A percentile compares a stretch with the other conserved stretches of the same genome.
Conservation (phyloP, 805 yeast genomes). For the Naumovozyma dairenensis region DNA sequence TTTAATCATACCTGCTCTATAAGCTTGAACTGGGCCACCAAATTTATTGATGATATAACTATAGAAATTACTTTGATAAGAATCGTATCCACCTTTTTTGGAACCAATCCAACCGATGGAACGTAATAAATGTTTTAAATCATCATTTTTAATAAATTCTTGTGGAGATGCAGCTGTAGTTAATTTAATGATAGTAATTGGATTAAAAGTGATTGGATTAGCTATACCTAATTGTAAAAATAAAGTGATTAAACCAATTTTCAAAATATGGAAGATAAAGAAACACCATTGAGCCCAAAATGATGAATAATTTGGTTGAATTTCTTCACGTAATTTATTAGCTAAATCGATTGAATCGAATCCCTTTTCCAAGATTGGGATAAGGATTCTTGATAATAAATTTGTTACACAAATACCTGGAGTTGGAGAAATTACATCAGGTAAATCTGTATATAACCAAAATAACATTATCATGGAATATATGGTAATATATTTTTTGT, state of each 20-base stretch:
- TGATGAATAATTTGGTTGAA: conserved; percentile 31
- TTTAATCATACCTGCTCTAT: conserved; percentile 58
- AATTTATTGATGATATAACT: conserved; percentile 49
- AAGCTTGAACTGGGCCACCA: conserved; percentile 74
- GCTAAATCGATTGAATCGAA: conserved; percentile 39
- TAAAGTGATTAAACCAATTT: conserved; percentile 45
- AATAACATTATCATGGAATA: conserved; percentile 30
- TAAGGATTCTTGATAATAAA: conserved; percentile 34
- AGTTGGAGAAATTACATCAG: conserved; percentile 81
- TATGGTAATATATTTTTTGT: conserved; percentile 8
- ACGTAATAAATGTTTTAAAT: conserved; percentile 37
- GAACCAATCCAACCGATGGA: conserved; percentile 93
- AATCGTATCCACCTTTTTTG: conserved; percentile 58
- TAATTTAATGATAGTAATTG: conserved; percentile 24
- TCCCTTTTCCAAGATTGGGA: conserved; percentile 20
- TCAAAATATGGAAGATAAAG: conserved; percentile 62
- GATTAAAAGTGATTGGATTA: conserved; percentile 60
- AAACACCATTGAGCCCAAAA: conserved; percentile 51
- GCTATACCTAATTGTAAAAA: conserved; percentile 59
- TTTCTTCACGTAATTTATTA: conserved; percentile 40
- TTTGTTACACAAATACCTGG: conserved; percentile 81
- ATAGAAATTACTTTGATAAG: conserved; percentile 62
- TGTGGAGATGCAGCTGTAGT: conserved; percentile 26
- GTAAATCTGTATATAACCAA: conserved; percentile 93
- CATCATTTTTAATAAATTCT: conserved; percentile 24